phyloP scores from a whole-genome alignment of 352 stramenopile genomes.

The Peronospora belbahrii region DNA sequence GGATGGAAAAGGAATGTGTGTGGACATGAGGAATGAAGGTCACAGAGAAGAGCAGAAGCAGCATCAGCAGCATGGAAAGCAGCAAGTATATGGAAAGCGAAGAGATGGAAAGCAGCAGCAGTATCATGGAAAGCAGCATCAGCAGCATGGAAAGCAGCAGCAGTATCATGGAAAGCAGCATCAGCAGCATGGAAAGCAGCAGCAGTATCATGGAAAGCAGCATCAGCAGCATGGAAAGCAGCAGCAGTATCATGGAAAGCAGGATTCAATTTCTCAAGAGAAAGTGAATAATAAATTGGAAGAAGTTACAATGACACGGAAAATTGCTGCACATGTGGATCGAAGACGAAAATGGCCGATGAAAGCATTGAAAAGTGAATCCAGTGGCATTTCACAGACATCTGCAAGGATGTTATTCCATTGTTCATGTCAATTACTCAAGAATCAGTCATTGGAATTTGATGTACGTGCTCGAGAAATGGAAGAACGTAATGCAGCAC shows the following conservation, averaged over 20 bases:
- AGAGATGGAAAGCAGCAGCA: too few species aligned
- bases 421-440: constrained; percentile 32
- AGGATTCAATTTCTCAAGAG: too few species aligned
- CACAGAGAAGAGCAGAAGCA: not conserved
- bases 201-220: too few species aligned
- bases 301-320: constrained; percentile 5
- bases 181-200: too few species aligned
- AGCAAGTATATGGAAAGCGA: too few species aligned
- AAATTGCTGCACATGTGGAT: constrained; percentile 8
- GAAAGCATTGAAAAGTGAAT: not conserved
- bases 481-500: constrained; percentile 29
- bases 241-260: too few species aligned
- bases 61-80: not conserved
- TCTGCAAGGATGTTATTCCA: constrained; percentile 37
- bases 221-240: too few species aligned
- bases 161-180: too few species aligned
- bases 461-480: constrained; percentile 38
- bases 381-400: constrained; percentile 11
- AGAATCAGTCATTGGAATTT: constrained; percentile 32
- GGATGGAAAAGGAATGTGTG: not conserved
- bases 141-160: too few species aligned
- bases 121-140: too few species aligned
- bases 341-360: constrained; percentile 18
- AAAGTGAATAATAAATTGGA: not conserved
- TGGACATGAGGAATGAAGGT: not conserved